phyloP scores from a whole-genome alignment of 306 rosid genomes.

The Glycyrrhiza uralensis region DNA sequence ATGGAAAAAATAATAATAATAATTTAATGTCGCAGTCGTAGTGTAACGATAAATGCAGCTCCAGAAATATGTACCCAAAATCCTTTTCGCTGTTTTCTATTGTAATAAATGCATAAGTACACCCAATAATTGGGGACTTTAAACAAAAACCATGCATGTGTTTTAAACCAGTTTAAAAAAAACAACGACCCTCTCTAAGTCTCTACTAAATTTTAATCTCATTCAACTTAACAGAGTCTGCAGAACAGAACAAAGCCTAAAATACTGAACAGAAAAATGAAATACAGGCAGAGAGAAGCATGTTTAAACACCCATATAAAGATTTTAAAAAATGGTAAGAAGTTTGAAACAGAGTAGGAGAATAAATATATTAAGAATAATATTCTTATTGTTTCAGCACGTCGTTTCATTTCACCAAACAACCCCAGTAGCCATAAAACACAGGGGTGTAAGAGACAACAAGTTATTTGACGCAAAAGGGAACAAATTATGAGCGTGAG shows the following conservation, averaged over 20 bases:
- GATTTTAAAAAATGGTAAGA: too few relatives aligned
- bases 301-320: too few relatives aligned
- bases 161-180: not conserved
- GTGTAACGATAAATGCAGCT: not conserved
- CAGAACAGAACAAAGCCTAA: too few relatives aligned
- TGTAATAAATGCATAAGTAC: not conserved
- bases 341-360: too few relatives aligned
- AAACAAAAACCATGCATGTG: not conserved
- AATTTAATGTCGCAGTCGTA: not conserved
- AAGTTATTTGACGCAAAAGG: not conserved
- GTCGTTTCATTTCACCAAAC: not conserved
- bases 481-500: not conserved
- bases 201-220: not conserved
- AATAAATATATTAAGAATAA: too few relatives aligned
- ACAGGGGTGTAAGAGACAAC: not conserved
- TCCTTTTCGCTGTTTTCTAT: not conserved
- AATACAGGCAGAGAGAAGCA: too few relatives aligned
- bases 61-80: conserved; percentile 4
- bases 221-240: too few relatives aligned
- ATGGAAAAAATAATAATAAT: not conserved
- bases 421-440: not conserved
- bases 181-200: not conserved
- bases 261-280: too few relatives aligned
- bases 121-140: not conserved
- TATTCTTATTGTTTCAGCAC: too few relatives aligned